Conservation (phyloP, 1,284 basidiomycete species). For the Leccinum griseonigrum region DNA sequence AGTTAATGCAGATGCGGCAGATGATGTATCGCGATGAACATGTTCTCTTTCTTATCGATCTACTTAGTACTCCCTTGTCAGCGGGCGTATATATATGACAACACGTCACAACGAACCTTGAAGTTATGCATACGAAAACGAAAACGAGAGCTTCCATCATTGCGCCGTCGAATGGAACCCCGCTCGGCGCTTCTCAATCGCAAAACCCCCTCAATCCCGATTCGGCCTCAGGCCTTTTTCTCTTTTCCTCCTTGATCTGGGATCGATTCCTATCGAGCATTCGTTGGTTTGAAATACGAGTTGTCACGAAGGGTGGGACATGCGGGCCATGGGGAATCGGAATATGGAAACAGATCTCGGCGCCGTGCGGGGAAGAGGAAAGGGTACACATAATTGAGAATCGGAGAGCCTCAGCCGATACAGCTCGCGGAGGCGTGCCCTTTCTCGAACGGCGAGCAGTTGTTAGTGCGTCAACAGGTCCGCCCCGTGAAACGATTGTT, state of each 20-base stretch:
- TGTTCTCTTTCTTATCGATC: not conserved
- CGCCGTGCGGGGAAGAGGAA: not conserved
- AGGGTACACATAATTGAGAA: not conserved
- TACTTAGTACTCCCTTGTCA: not conserved
- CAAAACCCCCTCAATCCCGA: conserved; percentile 8
- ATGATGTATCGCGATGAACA: not conserved
- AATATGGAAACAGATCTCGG: not conserved
- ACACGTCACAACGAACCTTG: not conserved
- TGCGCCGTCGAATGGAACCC: not conserved
- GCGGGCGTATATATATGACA: not conserved
- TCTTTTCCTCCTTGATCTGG: not conserved
- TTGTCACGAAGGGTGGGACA: not conserved
- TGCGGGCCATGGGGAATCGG: not conserved
- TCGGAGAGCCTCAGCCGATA: not conserved
- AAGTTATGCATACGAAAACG: not conserved
- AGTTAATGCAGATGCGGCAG: not conserved
- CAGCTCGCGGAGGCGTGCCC: not conserved
- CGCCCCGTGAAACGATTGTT: not conserved
- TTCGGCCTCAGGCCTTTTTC: not conserved
- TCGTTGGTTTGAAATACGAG: conserved; percentile 4
- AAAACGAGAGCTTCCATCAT: not conserved
- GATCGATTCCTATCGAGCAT: not conserved
- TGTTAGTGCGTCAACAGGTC: not conserved
- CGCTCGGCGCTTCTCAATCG: conserved; percentile 1
- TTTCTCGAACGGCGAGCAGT: not conserved